Evolutionary conservation across 139 green algal species (phyloP).

Genomic region (Haematococcus lacustris): DNA sequence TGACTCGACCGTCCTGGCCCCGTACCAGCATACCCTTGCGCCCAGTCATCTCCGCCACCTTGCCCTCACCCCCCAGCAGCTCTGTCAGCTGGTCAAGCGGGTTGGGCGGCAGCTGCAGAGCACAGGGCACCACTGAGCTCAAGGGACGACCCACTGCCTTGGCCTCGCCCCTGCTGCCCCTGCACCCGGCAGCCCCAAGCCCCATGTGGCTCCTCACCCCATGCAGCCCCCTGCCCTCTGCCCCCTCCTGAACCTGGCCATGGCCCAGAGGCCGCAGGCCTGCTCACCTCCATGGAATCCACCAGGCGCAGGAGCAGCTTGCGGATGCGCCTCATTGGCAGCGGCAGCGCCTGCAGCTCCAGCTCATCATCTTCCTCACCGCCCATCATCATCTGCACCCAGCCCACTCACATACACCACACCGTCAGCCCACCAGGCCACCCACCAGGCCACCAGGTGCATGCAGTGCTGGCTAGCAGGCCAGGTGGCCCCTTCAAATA

Average conservation of each 20-base stretch:
- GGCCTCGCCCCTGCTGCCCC: no score
- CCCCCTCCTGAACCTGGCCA: no score
- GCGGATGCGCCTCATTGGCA: slow-evolving; percentile 18
- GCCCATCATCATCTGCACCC: neutral
- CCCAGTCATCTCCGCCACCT: slow-evolving; percentile 69
- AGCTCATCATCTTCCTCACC: neutral
- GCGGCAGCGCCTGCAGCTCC: slow-evolving; percentile 1
- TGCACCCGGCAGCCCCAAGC: no score
- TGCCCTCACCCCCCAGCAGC: slow-evolving; percentile 39
- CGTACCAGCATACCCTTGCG: slow-evolving; percentile 44
- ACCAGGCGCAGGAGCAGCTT: slow-evolving; percentile 38
- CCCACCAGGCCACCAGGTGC: no score
- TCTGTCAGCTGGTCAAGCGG: slow-evolving; percentile 63
- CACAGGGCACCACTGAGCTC: no score
- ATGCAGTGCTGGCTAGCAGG: no score
- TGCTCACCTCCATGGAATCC: slow-evolving; percentile 36
- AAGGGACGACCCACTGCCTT: no score
- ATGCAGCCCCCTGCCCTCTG: no score
- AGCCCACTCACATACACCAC: neutral
- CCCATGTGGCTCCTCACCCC: no score
- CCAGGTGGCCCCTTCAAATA: no score
- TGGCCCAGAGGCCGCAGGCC: no score
- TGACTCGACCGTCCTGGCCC: slow-evolving; percentile 19
- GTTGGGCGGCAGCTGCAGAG: slow-evolving; percentile 46
- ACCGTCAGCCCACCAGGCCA: no score